Base-by-base conservation (phyloP, 2,329 filamentous ascomycete genomes). In the Penicillium expansum region DNA sequence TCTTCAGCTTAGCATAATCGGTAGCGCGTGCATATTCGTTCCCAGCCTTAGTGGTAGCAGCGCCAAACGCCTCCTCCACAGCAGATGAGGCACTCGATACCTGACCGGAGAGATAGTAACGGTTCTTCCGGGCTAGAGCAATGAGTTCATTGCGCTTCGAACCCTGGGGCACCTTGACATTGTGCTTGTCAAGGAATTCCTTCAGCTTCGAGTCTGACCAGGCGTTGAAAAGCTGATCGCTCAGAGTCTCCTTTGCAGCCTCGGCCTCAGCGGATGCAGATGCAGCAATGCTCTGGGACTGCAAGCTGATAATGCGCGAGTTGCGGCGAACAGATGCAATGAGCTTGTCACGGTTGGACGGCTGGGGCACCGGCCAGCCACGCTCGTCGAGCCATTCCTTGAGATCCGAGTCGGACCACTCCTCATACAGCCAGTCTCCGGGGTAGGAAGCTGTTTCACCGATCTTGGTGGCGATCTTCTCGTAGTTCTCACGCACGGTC, bases 181-280 rank as follows among this genome's bases (percentile, higher is more conserved):
- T 86, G 67, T 97, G 94, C 82, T 92, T 91, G 79, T 97, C 93
- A 54, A 86, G 86, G 79, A 94, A 97, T 61, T 91, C 88, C 82
- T 97, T 97, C 72, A 99, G 83, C 74, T 96, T 81, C 68, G 83
- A 87, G 70, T 97, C 92, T 69, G 89, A 87, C 94, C 94, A 99
- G 4, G 90, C 86, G 66, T 96, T 87, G 69, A 97, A 89, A 52
- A 97, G 80, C 67, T 88, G 86, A 67, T 97, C 91, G 61, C 88
- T 91, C 41, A 97, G 78, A 47, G 86, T 88, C 50, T 87, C 80
- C 65, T 92, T 88, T 1, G 90, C 88, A 38, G 84, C 80, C 48
- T 87, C 85, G 13, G 88, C 86, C 42, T 84, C 88, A 35, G 85
- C 81, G 10, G 84, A 83, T 39, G 85, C 84, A 24, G 83, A 83